Evolutionary conservation across 2,329 filamentous ascomycete genomes (phyloP).

Genomic region (Orbilia oligospora): DNA sequence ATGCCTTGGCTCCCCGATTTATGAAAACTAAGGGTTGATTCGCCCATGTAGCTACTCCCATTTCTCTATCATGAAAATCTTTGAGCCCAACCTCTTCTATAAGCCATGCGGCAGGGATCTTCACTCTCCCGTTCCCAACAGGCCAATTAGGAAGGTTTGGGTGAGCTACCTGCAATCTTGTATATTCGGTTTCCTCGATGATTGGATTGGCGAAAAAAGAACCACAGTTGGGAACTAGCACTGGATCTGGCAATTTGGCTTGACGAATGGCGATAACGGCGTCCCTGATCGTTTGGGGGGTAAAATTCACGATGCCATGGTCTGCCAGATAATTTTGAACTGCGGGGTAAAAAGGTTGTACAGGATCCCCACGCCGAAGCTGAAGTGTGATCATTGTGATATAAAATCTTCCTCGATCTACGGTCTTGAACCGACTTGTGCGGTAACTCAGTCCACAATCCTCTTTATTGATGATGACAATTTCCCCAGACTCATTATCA

Average conservation of each 20-base stretch:
- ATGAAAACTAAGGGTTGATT: constrained; percentile 35
- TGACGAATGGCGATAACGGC: constrained; percentile 38
- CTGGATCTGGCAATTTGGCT: constrained; percentile 36
- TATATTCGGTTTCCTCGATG: constrained; percentile 9
- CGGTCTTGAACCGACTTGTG: constrained; percentile 36
- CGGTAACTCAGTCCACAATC: constrained; percentile 38
- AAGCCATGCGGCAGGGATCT: constrained; percentile 37
- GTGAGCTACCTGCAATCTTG: neutral
- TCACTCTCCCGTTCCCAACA: constrained; percentile 3
- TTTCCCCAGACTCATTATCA: constrained; percentile 10
- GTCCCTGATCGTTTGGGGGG: constrained; percentile 15
- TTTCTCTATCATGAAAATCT: constrained; percentile 27
- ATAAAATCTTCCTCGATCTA: constrained; percentile 30
- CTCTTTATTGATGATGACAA: neutral
- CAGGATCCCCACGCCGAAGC: constrained; percentile 9
- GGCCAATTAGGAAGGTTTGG: constrained; percentile 27
- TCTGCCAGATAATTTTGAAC: constrained; percentile 21
- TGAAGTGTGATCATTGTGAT: constrained; percentile 26
- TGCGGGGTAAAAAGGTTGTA: constrained; percentile 23
- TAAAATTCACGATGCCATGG: constrained; percentile 1
- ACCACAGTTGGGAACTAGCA: constrained; percentile 36
- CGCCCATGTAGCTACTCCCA: constrained; percentile 35
- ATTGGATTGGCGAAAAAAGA: constrained; percentile 46
- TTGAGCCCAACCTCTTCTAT: constrained; percentile 34
- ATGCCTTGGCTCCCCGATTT: constrained; percentile 14